Evolutionary conservation across 2,329 filamentous ascomycete species (phyloP), one percentile per base, ranked within the genome.

Genomic region (Pseudofabraea citricarpa): DNA sequence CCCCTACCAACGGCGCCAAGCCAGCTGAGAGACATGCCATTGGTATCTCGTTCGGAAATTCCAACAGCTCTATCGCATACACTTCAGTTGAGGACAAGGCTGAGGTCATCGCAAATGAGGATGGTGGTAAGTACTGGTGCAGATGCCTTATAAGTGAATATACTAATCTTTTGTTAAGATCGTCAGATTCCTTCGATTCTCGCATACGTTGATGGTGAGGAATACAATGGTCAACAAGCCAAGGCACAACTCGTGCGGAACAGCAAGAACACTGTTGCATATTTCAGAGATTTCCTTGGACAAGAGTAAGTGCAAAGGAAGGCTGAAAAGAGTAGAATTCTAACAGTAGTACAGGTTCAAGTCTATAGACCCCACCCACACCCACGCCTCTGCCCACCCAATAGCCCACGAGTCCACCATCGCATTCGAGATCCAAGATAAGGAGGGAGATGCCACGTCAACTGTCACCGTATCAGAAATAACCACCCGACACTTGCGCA

Each of bases 21-120:
- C 78, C 79, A 40, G 70, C 68, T 56, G 74, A 82, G 56, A 75
- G 80, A 58, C 73, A 76, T 60, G 88, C 85, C 64, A 97, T 98
- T 70, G 93, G 93, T 66, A 90, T 98, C 64, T 87, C 90, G 56
- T 96, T 97, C 75, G 93, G 93, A 71, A 98, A 97, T 75, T 90
- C 90, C 50, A 95, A 95, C 82, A 94, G 89, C 73, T 96, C 90
- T 48, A 96, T 98, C 70, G 91, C 91, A 58, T 90, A 83, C 65
- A 95, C 90, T 64, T 94, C 90, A 36, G 79, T 84, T 50, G 91
- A 97, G 62, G 91, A 94, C 69, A 95, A 94, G 75, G 85, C 90
- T 53, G 89, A 96, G 66, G 91, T 98, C 52, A 97, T 98, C 71
- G 93, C 93, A 62, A 97, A 98, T 71, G 93, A 97, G 73, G 93